Evolutionary conservation across 352 stramenopile species (phyloP).

Genomic region (Pythium coloratum): DNA sequence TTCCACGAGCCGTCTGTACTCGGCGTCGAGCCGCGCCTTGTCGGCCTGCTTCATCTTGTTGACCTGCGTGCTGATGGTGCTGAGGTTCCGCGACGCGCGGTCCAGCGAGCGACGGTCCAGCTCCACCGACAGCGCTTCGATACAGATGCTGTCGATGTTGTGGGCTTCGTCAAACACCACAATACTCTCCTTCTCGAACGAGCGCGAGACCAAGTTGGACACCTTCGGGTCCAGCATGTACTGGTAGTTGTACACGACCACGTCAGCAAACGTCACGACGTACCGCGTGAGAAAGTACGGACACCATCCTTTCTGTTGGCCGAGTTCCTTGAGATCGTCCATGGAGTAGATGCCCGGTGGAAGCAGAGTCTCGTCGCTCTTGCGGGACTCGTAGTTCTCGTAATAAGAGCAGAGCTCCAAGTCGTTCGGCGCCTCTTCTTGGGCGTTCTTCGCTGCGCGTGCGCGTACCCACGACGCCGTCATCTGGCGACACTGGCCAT

Average conservation of each 20-base stretch:
- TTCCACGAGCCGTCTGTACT: constrained; percentile 96
- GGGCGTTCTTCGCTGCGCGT: constrained; percentile 37
- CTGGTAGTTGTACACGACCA: constrained; percentile 99
- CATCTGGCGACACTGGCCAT: constrained; percentile 96
- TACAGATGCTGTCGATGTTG: constrained; percentile 99
- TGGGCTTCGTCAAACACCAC: constrained; percentile 98
- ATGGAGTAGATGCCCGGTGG: constrained; percentile 95
- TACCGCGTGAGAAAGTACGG: constrained; percentile 99
- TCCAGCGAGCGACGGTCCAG: constrained; percentile 93
- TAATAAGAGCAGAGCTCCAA: constrained; percentile 90
- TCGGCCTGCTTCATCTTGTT: constrained; percentile 91
- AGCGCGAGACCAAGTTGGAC: constrained; percentile 85
- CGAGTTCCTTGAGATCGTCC: constrained; percentile 95
- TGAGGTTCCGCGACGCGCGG: constrained; percentile 90
- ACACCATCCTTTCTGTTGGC: constrained; percentile 92
- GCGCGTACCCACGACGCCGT: constrained; percentile 97
- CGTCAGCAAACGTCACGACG: constrained; percentile 96
- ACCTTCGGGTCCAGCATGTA: constrained; percentile 99
- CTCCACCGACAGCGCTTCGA: constrained; percentile 97
- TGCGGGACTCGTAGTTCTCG: constrained; percentile 86
- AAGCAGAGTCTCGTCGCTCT: constrained; percentile 92
- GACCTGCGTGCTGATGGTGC: constrained; percentile 72
- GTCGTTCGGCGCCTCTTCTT: constrained; percentile 9
- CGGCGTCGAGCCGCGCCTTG: constrained; percentile 89
- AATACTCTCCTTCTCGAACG: constrained; percentile 93